These are phyloP conservation scores for Cytidiella melzeri DNA, from an alignment of 768 basidiomycete genomes.

Conservation along the genomic window DNA sequence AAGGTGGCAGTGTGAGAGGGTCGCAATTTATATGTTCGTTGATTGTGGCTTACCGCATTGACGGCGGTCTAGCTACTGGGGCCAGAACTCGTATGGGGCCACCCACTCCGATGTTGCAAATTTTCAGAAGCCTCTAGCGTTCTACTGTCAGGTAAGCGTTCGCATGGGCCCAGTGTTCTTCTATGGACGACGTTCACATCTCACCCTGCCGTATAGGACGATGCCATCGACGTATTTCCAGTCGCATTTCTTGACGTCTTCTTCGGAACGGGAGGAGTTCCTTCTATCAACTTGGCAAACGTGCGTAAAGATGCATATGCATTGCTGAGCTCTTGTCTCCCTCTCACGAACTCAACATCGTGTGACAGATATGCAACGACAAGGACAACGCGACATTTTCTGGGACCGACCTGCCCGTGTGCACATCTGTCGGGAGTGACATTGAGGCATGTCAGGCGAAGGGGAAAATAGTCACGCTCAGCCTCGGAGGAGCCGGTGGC, in stretches of 20 bases:
- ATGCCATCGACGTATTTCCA: constrained; percentile 62
- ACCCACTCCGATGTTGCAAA: constrained; percentile 42
- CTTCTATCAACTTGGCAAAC: constrained; percentile 65
- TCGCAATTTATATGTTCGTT: neutral
- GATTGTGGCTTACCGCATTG: neutral
- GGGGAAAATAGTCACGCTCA: constrained; percentile 43
- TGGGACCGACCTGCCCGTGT: constrained; percentile 36
- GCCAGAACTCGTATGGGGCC: constrained; percentile 71
- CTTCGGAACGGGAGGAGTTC: constrained; percentile 55
- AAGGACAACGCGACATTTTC: constrained; percentile 35
- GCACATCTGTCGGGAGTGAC: constrained; percentile 33
- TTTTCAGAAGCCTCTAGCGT: constrained; percentile 55
- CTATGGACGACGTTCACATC: neutral
- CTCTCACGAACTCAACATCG: neutral
- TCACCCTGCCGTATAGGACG: constrained; percentile 40
- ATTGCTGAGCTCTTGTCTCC: neutral
- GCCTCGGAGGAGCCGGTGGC: constrained; percentile 39
- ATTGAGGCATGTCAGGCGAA: constrained; percentile 39
- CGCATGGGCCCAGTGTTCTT: neutral
- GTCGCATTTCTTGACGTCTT: constrained; percentile 65
- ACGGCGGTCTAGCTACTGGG: constrained; percentile 53
- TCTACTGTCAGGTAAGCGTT: constrained; percentile 51
- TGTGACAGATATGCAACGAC: constrained; percentile 34
- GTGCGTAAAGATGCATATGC: constrained; percentile 37
- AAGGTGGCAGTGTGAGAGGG: constrained; percentile 50